Conservation (phyloP, 176 grass and related monocot genomes). For the Cymbopogon citratus region DNA sequence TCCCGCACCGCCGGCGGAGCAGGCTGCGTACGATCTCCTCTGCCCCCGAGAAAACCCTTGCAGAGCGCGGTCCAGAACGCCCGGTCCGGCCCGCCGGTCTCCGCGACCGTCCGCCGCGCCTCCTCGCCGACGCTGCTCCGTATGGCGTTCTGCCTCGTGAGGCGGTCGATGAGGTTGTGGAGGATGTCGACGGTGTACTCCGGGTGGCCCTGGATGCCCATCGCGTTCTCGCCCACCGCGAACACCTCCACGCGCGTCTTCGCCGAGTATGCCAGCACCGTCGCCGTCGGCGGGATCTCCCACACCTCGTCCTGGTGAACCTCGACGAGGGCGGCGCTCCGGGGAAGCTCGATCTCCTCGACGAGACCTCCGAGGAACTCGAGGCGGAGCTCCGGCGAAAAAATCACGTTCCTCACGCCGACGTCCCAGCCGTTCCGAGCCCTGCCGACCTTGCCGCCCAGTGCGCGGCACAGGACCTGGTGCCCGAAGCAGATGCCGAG, state of each 20-base stretch:
- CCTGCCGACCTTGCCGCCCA: slow-evolving; percentile 36
- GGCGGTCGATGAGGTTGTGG: slow-evolving; percentile 48
- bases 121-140: slow-evolving; percentile 18
- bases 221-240: slow-evolving; percentile 34
- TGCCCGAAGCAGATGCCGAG: slow-evolving; percentile 72
- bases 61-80: slow-evolving; percentile 51
- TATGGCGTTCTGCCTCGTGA: slow-evolving; percentile 23
- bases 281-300: slow-evolving; percentile 47
- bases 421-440: slow-evolving; percentile 47
- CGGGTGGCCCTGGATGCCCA: slow-evolving; percentile 76
- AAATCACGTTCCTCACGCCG: slow-evolving; percentile 44
- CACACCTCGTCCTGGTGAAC: slow-evolving; percentile 71
- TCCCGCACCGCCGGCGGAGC: background rate
- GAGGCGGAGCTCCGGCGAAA: background rate
- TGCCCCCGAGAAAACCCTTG: slow-evolving; percentile 43
- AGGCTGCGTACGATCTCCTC: background rate
- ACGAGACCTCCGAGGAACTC: background rate
- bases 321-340: slow-evolving; percentile 37
- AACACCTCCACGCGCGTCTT: slow-evolving; percentile 67
- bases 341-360: background rate
- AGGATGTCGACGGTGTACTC: slow-evolving; percentile 65
- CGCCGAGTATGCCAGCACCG: slow-evolving; percentile 59
- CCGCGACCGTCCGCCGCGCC: slow-evolving; percentile 28
- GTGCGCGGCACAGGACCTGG: slow-evolving; percentile 48
- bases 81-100: slow-evolving; percentile 31